Evolutionary conservation across 2,329 filamentous ascomycete genomes (phyloP), one percentile per base, ranked within the genome.

Genomic region (Chaetoscypha palmicola): DNA sequence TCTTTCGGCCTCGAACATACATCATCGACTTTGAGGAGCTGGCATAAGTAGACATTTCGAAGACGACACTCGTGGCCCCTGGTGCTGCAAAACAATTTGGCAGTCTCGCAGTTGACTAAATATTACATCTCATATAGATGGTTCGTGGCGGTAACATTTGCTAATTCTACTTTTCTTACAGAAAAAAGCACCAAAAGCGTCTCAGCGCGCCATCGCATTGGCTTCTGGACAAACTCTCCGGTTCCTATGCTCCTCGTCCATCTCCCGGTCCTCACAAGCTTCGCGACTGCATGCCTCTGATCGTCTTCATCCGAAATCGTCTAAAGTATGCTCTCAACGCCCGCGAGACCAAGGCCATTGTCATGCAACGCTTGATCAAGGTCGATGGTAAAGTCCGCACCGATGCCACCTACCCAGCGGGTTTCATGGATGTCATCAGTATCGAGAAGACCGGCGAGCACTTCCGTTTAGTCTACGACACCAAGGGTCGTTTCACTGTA

Each of bases 371-470:
- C 70, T 85, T 97, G 63, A 81, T 98, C 86, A 96, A 97, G 85
- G 92, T 98, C 67, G 92, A 98, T 70, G 85, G 83, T 79, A 98
- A 98, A 81, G 89, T 98, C 75, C 91, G 92, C 77, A 98, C 92
- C 72, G 92, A 98, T 75, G 76, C 80, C 65, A 98, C 90, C 75
- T 98, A 86, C 84, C 92, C 92, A 63, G 77, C 92, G 60, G 92
- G 92, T 65, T 96, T 94, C 83, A 97, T 97, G 92, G 92, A 98
- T 70, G 92, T 98, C 68, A 96, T 98, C 78, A 77, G 79, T 66
- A 94, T 98, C 69, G 92, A 98, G 75, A 98, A 98, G 88, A 98
- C 92, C 50, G 90, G 90, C 83, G 92, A 98, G 84, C 86, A 95
- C 86, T 98, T 98, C 88, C 91, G 92, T 63, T 88, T 98, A 62